Percentiles rank a stretch among this genome's conserved stretches.
Evolutionary conservation across 805 yeast species (phyloP).

Genomic region (Barnettozyma pratensis): DNA sequence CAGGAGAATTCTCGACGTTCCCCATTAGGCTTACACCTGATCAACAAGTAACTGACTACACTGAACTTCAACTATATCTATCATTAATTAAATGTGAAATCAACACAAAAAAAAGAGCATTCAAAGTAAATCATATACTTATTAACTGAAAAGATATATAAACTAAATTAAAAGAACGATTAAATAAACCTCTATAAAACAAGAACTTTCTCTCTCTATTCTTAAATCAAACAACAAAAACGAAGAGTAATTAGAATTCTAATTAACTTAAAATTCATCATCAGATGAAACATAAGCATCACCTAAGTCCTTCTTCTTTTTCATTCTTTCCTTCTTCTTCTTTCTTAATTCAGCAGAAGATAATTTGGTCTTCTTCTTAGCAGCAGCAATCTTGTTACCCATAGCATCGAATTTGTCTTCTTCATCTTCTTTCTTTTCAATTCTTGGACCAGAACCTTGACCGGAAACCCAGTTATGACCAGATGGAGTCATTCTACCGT

Average conservation of each 20-base stretch:
- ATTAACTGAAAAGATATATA: background rate
- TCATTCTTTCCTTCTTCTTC: slow-evolving; percentile 99
- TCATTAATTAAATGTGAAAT: no score
- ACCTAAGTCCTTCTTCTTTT: slow-evolving; percentile 99
- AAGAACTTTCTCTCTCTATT: background rate
- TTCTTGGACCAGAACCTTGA: slow-evolving; percentile 99
- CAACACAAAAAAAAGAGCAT: no score
- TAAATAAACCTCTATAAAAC: background rate
- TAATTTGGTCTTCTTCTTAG: slow-evolving; percentile 95
- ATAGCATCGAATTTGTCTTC: slow-evolving; percentile 99
- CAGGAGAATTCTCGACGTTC: no score
- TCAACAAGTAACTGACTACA: no score
- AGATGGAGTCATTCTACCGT: slow-evolving; percentile 99
- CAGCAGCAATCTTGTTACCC: slow-evolving; percentile 99
- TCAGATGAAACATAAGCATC: slow-evolving; percentile 98
- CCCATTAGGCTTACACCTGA: no score
- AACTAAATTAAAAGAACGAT: background rate
- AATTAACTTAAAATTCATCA: slow-evolving; percentile 62
- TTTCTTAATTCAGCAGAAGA: slow-evolving; percentile 99
- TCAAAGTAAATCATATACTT: no score
- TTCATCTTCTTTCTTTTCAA: slow-evolving; percentile 92
- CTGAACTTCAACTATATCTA: no score
- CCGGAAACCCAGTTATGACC: slow-evolving; percentile 99
- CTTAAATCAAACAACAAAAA: background rate
- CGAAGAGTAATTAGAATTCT: background rate